Evolutionary conservation across 176 grass and related monocot species (phyloP), one percentile per base, ranked within the genome.

Genomic region (Pontederia crassipes): DNA sequence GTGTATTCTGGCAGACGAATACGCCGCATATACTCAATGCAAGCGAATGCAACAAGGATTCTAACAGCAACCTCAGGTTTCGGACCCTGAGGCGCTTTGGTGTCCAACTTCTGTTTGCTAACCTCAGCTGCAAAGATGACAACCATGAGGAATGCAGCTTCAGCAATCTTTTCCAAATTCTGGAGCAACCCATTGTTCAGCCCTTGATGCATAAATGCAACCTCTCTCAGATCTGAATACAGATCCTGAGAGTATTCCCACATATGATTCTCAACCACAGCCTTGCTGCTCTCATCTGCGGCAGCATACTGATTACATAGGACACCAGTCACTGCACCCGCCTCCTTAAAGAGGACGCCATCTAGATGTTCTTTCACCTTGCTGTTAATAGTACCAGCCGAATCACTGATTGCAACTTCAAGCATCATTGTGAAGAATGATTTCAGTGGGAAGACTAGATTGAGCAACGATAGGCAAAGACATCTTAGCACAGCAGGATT

Each of bases 131-230:
- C 73, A 74, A 97, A 80, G 6, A 78, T 67, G 65, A 97, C 92
- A 52, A 97, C 68, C 92, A 97, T 83, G 62, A 97, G 74, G 74
- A 97, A 97, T 54, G 83, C 81, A 29, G 83, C 92, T 66, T 97
- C 81, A 8, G 84, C 79, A 61, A 88, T 72, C 80, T 84, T 91
- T 64, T 91, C 81, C 20, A 91, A 68, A 26, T 75, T 71, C 0
- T 8, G 58, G 17, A 97, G 69, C 59, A 88, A 78, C 62, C 65
- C 75, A 48, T 82, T 71, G 54, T 28, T 74, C 49, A 80, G 88
- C 10, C 73, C 55, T 32, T 48, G 61, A 20, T 91, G 76, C 46
- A 78, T 59, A 63, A 87, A 61, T 54, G 71, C 71, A 63, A 81
- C 81, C 46, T 64, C 13, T 53, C 81, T 81, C 52, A 97, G 78